Evolutionary conservation across 495 filamentous ascomycete genomes (phyloP), one percentile per base, ranked within the genome.

Genomic region (Talaromyces wortmannii): DNA sequence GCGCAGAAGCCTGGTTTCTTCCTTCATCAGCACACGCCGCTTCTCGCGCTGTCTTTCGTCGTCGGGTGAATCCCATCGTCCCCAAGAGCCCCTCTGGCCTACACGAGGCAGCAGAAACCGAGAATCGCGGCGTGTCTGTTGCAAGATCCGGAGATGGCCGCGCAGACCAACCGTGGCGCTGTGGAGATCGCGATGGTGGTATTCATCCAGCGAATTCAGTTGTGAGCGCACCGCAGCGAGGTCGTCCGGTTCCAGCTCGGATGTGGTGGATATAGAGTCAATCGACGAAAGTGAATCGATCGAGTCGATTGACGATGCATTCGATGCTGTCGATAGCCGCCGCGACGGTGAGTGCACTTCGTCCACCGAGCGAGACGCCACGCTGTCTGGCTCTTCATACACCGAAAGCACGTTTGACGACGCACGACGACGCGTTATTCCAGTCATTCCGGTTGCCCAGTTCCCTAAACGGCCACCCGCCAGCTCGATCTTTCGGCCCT

Each of bases 31-130:
- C 6, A 60, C 63, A 15, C 60, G 60, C n/a, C 73, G 69, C 0
- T 59, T 57, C 23, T 59, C 57, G 15, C 67, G 66, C 7, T 65
- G 67, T 42, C 68, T 61, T 10, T 69, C 66, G 42, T 72, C 65
- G 15, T 70, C 66, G 0, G 74, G 71, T 0, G 68, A 70, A 42
- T 75, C 71, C 72, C 72, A 74, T 18, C 71, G 64, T 3, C 72
- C 66, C 69, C 72, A 70, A 45, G 68, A 62, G 15, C 47, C 61
- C 15, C 60, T 53, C 53, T 48, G 12, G 0, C 53, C 18, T 18
- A 16, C 10, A 13, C 36, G 53, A 4, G 60, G 63, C 6, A 60
- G 61, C 7, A 59, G 59, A 12, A 62, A 49, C 7, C 66, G 65
- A 31, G 65, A 57, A 48, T 72, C 68, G 7, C 67, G 71, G 13